A percentile compares a stretch with the other conserved stretches of the same genome.
Evolutionary conservation across 352 stramenopile genomes (phyloP).

Genomic region (Globisporangium viniferum): DNA sequence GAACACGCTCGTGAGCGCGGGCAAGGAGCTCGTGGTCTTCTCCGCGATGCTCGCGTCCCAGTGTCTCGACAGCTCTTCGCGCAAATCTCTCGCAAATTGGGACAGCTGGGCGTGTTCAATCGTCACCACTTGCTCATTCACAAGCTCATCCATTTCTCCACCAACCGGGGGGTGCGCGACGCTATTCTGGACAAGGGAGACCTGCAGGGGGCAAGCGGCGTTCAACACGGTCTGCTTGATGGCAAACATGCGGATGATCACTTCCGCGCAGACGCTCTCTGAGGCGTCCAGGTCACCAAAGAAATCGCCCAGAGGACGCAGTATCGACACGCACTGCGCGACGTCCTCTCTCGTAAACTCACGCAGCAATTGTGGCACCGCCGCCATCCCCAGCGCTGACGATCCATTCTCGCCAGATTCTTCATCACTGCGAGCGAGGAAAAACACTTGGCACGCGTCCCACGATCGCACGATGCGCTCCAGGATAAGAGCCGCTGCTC

Average conservation of each 20-base stretch:
- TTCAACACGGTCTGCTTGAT: conserved; percentile 16
- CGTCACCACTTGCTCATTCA: background rate
- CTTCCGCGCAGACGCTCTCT: conserved; percentile 9
- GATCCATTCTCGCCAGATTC: background rate
- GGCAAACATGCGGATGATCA: conserved; percentile 14
- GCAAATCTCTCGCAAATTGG: conserved; percentile 7
- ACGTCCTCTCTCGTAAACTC: conserved; percentile 14
- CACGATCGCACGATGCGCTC: conserved; percentile 4
- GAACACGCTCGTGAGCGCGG: conserved; percentile 16
- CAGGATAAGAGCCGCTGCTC: conserved; percentile 1
- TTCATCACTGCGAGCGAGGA: background rate
- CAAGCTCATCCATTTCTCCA: background rate
- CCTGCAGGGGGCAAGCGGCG: background rate
- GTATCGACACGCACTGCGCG: conserved; percentile 9
- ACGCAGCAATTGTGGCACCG: background rate
- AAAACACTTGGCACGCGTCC: conserved; percentile 8
- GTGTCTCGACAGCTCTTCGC: conserved; percentile 11
- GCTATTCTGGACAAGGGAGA: background rate
- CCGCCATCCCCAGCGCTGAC: background rate
- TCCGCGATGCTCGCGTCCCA: conserved; percentile 9
- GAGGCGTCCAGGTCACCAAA: conserved; percentile 2
- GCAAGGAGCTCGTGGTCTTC: background rate
- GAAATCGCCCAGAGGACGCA: conserved; percentile 14
- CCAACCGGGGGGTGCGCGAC: background rate
- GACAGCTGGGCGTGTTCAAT: conserved; percentile 9